A percentile compares a stretch with the other conserved stretches of the same genome.
Evolutionary conservation across 148 eudicot species (phyloP).

Genomic region (Diospyros lotus): DNA sequence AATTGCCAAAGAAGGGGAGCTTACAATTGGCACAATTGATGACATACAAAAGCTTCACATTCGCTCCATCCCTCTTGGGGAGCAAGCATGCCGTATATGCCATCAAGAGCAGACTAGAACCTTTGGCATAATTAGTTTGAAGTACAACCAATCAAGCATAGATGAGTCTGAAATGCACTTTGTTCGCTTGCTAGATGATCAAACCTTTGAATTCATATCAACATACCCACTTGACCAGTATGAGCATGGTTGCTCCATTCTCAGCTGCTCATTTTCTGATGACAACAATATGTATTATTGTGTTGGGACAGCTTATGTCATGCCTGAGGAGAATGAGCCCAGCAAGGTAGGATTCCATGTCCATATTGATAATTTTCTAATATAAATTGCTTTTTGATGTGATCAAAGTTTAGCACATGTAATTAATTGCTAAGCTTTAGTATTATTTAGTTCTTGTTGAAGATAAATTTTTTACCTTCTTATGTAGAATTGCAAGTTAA

Average conservation of each 20-base stretch:
- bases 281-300: slow-evolving; percentile 87
- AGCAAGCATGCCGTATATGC: slow-evolving; percentile 92
- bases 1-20: slow-evolving; percentile 93
- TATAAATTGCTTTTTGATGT: not conserved
- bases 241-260: slow-evolving; percentile 88
- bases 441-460: too few relatives aligned
- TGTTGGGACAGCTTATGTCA: slow-evolving; percentile 94
- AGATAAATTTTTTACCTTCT: too few relatives aligned
- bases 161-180: slow-evolving; percentile 91
- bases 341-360: slow-evolving; percentile 56
- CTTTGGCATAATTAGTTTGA: slow-evolving; percentile 81
- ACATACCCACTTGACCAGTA: slow-evolving; percentile 85
- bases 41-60: slow-evolving; percentile 98
- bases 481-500: too few relatives aligned
- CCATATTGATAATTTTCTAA: not conserved
- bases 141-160: slow-evolving; percentile 65
- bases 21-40: slow-evolving; percentile 95
- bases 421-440: not conserved
- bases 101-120: slow-evolving; percentile 97
- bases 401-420: not conserved
- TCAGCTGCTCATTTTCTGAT: slow-evolving; percentile 96
- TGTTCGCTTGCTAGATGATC: slow-evolving; percentile 90
- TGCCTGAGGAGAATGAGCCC: slow-evolving; percentile 93
- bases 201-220: slow-evolving; percentile 82
- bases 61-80: slow-evolving; percentile 89